Percentiles rank a stretch among this genome's conserved stretches.
Evolutionary conservation across 768 basidiomycete genomes (phyloP).

Genomic region (Hypholoma sublateritium): DNA sequence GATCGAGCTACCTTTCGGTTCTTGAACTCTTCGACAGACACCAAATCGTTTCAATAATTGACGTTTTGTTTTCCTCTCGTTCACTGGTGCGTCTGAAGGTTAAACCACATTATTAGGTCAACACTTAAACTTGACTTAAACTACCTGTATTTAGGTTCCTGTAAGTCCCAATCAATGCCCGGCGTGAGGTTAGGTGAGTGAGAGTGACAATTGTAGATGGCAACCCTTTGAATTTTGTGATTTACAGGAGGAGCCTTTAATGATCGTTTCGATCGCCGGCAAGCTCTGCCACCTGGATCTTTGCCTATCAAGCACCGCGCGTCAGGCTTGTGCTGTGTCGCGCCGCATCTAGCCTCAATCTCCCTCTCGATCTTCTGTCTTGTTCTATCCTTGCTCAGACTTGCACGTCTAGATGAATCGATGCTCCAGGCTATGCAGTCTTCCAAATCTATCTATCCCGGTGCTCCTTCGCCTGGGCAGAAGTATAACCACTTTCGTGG

Average conservation of each 20-base stretch:
- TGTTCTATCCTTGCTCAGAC: background rate
- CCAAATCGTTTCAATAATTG: too few species aligned
- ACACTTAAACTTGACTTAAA: too few species aligned
- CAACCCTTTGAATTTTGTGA: background rate
- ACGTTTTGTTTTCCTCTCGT: too few species aligned
- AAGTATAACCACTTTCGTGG: background rate
- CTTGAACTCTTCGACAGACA: too few species aligned
- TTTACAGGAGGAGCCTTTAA: conserved; percentile 1
- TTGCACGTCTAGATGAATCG: conserved; percentile 1
- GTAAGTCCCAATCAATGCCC: background rate
- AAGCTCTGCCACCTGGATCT: conserved; percentile 9
- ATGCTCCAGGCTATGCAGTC: conserved; percentile 3
- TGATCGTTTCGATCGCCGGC: conserved; percentile 10
- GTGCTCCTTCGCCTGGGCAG: background rate
- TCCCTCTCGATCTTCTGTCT: conserved; percentile 19
- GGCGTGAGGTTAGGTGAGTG: background rate
- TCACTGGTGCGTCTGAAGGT: too few species aligned
- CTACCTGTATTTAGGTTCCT: too few species aligned
- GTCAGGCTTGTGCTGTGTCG: conserved; percentile 3
- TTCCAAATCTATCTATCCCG: conserved; percentile 3
- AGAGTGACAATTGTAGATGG: background rate
- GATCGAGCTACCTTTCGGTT: too few species aligned
- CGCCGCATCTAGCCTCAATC: conserved; percentile 12
- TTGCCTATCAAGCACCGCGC: conserved; percentile 17
- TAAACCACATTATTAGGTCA: too few species aligned